Evolutionary conservation across 441 rosid species (phyloP).

Genomic region (Manihot esculenta): DNA sequence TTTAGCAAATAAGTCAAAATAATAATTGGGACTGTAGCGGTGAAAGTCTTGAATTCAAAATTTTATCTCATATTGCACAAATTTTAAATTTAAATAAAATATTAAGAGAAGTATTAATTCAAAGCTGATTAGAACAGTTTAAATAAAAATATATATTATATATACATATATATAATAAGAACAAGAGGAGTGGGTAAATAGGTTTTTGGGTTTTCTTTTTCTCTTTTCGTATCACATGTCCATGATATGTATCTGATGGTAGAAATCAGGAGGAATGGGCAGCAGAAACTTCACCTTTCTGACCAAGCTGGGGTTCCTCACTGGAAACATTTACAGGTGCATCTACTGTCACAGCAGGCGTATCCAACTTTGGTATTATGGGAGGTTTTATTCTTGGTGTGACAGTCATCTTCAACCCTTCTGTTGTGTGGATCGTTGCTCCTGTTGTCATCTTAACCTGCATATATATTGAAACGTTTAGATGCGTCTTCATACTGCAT

Average conservation of each 20-base stretch:
- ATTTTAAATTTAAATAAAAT: too few relatives aligned
- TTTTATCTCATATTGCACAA: too few relatives aligned
- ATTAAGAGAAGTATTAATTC: background rate
- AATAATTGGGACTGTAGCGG: too few relatives aligned
- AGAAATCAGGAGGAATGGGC: slow-evolving; percentile 46
- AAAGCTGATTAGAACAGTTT: background rate
- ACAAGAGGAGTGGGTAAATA: too few relatives aligned
- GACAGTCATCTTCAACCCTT: slow-evolving; percentile 74
- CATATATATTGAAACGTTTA: slow-evolving; percentile 12
- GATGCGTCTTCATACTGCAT: too few relatives aligned
- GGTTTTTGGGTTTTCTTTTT: background rate
- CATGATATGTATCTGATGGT: background rate
- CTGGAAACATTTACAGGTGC: slow-evolving; percentile 20
- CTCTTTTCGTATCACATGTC: background rate
- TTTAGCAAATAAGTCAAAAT: too few relatives aligned
- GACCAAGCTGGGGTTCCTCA: slow-evolving; percentile 35
- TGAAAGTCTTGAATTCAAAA: too few relatives aligned
- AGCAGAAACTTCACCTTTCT: slow-evolving; percentile 58
- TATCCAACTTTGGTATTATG: slow-evolving; percentile 42
- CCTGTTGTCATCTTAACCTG: slow-evolving; percentile 99
- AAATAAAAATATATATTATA: too few relatives aligned
- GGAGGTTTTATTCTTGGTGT: slow-evolving; percentile 60
- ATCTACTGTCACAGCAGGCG: slow-evolving; percentile 36
- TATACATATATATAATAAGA: too few relatives aligned
- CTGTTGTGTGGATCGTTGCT: slow-evolving; percentile 96